These are phyloP conservation scores for Oidiodendron maius DNA, from an alignment of 495 filamentous ascomycete species.

Conservation along the genomic window DNA sequence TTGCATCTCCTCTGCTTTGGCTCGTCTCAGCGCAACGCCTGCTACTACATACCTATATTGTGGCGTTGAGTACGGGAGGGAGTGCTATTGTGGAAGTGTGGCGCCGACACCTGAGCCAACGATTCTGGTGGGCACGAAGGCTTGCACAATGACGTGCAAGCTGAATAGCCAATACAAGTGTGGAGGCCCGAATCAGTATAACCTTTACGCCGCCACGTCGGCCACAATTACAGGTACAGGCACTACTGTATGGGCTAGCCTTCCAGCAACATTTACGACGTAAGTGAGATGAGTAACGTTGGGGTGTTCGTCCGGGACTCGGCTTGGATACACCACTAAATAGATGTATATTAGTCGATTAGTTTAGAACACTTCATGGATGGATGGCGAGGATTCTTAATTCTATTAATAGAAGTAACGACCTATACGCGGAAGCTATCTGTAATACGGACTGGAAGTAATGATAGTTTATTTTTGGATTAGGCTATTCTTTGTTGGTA, in stretches of 20 bases:
- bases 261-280: constrained; percentile 3
- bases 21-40: neutral
- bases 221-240: constrained; percentile 7
- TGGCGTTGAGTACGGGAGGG: constrained; percentile 19
- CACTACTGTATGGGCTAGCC: neutral
- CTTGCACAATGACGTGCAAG: constrained; percentile 25
- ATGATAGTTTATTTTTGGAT: too few species aligned
- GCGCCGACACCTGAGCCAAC: constrained; percentile 12
- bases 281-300: too few species aligned
- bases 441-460: too few species aligned
- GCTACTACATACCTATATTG: constrained; percentile 13
- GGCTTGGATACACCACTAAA: too few species aligned
- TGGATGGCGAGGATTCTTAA: too few species aligned
- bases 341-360: too few species aligned
- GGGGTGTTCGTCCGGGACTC: too few species aligned
- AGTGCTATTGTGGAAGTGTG: constrained; percentile 12
- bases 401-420: too few species aligned
- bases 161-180: constrained; percentile 23
- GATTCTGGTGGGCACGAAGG: constrained; percentile 2
- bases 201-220: constrained; percentile 16
- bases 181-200: constrained; percentile 18
- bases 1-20: constrained; percentile 11
- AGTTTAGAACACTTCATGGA: too few species aligned
- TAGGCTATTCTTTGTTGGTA: too few species aligned
- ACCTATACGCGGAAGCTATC: too few species aligned